Base-by-base conservation (phyloP, 192 early-diverging fungal species). In the Mortierella alpina region DNA sequence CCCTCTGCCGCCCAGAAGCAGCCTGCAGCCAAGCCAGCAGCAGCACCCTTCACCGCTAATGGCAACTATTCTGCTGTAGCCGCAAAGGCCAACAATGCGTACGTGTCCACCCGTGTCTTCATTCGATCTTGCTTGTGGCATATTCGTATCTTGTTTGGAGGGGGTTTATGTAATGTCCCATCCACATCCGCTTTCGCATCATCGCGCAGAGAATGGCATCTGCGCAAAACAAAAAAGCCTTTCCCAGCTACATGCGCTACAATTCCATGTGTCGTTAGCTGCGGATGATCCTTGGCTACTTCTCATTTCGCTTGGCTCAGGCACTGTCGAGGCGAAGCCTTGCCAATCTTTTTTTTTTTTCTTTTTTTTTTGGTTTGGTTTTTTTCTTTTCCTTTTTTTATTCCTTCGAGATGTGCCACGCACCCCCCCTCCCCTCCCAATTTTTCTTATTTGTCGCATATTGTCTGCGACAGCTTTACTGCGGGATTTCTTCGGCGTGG, bases 61-160 rank as follows among this genome's bases (percentile, higher is more conserved):
- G 74, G 74, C 61, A 77, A 77, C 56, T 77, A 77, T 41, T 78
- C 68, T 70, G 75, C 67, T 55, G 75, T 78, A 78, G 75, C 75
- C 63, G 75, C 68, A 49, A 78, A 78, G 63, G 75, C 75, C 45
- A 78, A 75, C 54, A 44, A 78, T 78, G 75, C 68, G 75, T 78
- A 78, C 31, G 75, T 78, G 18, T 17, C n/a, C n/a, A n/a, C n/a
- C n/a, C n/a, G n/a, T 49, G 8, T 40, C 12, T 47, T 31, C 31
- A 31, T 11, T 45, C 17, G 49, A 14, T 49, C 44, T 48, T 22
- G 39, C 18, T 61, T 41, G 4, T 56, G 40, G 51, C 20, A n/a
- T 22, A 71, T 71, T 23, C 62, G 45, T 50, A 44, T 59, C 49
- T 4, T n/a, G 8, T 31, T 60, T 44, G 59, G 23, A 23, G n/a